Evolutionary conservation across 129 eudicot genomes (phyloP).

Genomic region (Daucus carota): DNA sequence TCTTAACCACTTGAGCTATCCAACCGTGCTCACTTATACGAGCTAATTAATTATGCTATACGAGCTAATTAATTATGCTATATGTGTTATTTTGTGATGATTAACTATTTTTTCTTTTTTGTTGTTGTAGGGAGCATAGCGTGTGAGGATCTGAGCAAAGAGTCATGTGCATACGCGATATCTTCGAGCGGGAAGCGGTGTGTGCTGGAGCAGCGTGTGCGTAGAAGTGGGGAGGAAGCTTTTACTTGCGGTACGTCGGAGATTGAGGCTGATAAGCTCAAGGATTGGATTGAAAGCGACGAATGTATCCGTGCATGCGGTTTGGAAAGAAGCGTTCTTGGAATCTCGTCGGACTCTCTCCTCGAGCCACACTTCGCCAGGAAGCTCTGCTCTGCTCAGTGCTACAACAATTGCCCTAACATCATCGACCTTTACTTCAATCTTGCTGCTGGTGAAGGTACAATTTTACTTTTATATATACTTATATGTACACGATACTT

Average conservation of each 20-base stretch:
- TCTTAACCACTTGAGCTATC: too few species aligned
- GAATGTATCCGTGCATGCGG: constrained; percentile 67
- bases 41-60: too few species aligned
- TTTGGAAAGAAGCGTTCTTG: constrained; percentile 46
- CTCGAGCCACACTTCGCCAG: constrained; percentile 42
- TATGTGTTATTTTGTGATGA: neutral
- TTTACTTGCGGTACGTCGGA: constrained; percentile 63
- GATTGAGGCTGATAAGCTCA: constrained; percentile 48
- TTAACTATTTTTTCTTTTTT: neutral
- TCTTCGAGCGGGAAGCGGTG: constrained; percentile 82
- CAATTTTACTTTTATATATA: neutral
- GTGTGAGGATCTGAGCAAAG: constrained; percentile 66
- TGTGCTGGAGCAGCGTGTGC: constrained; percentile 62
- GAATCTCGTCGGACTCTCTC: constrained; percentile 79
- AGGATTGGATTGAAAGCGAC: constrained; percentile 57
- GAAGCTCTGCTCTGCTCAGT: constrained; percentile 62
- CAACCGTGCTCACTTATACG: too few species aligned
- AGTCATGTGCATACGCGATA: constrained; percentile 64
- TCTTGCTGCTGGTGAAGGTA: constrained; percentile 92
- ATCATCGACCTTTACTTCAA: constrained; percentile 83
- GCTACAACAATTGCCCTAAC: constrained; percentile 73
- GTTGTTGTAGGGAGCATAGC: constrained; percentile 33
- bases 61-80: too few species aligned
- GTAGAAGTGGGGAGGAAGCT: constrained; percentile 45
- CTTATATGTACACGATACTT: too few species aligned